Evolutionary conservation across 768 basidiomycete species (phyloP).

Genomic region (Naganishia friedmannii): DNA sequence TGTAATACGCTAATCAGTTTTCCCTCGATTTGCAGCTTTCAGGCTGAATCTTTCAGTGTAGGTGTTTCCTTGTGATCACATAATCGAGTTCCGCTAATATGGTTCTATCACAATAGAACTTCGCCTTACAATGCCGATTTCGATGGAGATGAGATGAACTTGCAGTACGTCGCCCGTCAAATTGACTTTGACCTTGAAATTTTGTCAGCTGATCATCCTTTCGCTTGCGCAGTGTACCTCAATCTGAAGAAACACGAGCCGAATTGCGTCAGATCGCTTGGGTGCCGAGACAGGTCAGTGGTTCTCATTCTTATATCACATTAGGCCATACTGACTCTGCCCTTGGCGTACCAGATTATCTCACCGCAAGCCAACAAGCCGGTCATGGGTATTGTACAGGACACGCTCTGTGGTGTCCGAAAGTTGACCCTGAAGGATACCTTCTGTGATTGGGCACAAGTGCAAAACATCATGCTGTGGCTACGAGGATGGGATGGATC

Average conservation of each 20-base stretch:
- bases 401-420: conserved; percentile 93
- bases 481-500: conserved; percentile 94
- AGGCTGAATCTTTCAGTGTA: conserved; percentile 97
- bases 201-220: not conserved
- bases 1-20: not conserved
- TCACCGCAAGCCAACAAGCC: conserved; percentile 99
- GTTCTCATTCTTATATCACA: not conserved
- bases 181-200: not conserved
- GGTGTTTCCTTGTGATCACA: conserved; percentile 52
- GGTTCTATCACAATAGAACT: conserved; percentile 59
- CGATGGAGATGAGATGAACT: conserved; percentile 99
- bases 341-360: conserved; percentile 67
- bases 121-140: conserved; percentile 99
- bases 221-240: conserved; percentile 68
- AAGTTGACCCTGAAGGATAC: conserved; percentile 95
- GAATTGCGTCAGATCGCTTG: conserved; percentile 98
- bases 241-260: conserved; percentile 95
- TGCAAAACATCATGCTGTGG: conserved; percentile 98
- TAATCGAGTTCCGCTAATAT: conserved; percentile 19
- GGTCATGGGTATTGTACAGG: conserved; percentile 99
- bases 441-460: conserved; percentile 90
- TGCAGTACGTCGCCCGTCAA: conserved; percentile 71
- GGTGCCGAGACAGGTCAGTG: conserved; percentile 84
- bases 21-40: conserved; percentile 63
- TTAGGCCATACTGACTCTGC: not conserved